Base-by-base conservation (phyloP, 768 basidiomycete genomes). In the Mycena vulgaris region DNA sequence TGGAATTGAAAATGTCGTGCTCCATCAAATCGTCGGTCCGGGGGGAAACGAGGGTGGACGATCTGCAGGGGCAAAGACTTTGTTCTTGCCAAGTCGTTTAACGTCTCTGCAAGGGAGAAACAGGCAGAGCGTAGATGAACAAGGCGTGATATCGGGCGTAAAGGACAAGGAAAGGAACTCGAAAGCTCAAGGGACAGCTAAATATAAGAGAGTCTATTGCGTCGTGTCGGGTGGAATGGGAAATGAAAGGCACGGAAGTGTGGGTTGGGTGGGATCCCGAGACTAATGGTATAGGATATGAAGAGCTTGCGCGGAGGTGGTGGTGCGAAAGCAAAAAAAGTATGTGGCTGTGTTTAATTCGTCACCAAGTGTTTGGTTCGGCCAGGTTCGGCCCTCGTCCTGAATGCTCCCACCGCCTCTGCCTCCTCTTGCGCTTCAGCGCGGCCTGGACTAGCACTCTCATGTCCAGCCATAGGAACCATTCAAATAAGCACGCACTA, bases 21-120 rank as follows among this genome's bases (percentile, higher is more conserved):
- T 77, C 76, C 75, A 83, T 86, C 89, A 87, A 88, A 85, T 82
- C 85, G 82, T 85, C 88, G 70, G 75, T 81, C 83, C 80, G 72
- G 77, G 60, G 65, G 51, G 25, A 64, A 52, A 69, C 71, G 76
- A 83, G 82, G 86, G 86, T 80, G 80, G 87, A 90, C 85, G 86
- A 85, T 90, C 90, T 91, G 89, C 88, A 81, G 80, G 81, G 78
- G 77, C 77, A 28, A 30, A 35, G 55, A 73, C 40, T 40, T 85
- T 64, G 13, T 57, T 92, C 73, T 92, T 68, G 90, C 90, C 89
- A 85, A 79, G 87, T 85, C 75, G 90, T 92, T 92, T 92, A 92
- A 90, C 91, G 86, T 81, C 87, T 78, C 79, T 81, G 85, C 88
- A 82, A 83, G 82, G 74, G 71, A 55, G 56, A 74, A 52, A 67